These are phyloP conservation scores for Tardiomyces digboiensis DNA, from an alignment of 1,139 yeast species.

Conservation along the genomic window DNA sequence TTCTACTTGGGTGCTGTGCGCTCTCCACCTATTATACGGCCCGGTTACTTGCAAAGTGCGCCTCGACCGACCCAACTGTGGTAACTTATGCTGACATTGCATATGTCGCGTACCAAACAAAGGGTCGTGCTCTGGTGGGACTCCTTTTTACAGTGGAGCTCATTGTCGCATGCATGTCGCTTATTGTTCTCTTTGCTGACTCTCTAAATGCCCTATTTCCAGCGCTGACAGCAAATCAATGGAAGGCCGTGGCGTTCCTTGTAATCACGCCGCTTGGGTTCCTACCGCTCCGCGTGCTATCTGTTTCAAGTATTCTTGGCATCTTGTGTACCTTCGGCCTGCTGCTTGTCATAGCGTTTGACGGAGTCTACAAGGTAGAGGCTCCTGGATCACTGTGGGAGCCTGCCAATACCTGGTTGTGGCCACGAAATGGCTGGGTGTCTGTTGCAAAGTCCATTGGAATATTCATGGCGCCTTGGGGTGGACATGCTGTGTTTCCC, in stretches of 20 bases:
- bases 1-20: constrained; percentile 48
- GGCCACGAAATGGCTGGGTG: constrained; percentile 31
- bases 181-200: constrained; percentile 76
- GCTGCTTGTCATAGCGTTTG: constrained; percentile 43
- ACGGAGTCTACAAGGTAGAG: constrained; percentile 48
- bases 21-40: constrained; percentile 62
- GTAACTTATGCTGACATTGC: constrained; percentile 89
- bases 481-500: constrained; percentile 84
- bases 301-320: constrained; percentile 66
- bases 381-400: constrained; percentile 60
- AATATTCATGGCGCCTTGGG: constrained; percentile 80
- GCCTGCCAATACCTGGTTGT: constrained; percentile 34
- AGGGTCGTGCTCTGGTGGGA: constrained; percentile 57
- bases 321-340: constrained; percentile 61
- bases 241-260: constrained; percentile 52
- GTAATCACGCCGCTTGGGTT: constrained; percentile 54
- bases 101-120: constrained; percentile 59
- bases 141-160: constrained; percentile 66
- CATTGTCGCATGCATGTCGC: constrained; percentile 66
- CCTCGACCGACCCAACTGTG: constrained; percentile 67
- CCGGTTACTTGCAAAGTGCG: constrained; percentile 45
- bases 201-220: constrained; percentile 65
- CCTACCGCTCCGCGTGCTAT: constrained; percentile 62
- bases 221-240: constrained; percentile 32
- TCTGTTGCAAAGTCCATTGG: constrained; percentile 57